These are phyloP conservation scores for Pilatotrama ljubarskyi DNA, from an alignment of 768 basidiomycete species.

Conservation along the genomic window DNA sequence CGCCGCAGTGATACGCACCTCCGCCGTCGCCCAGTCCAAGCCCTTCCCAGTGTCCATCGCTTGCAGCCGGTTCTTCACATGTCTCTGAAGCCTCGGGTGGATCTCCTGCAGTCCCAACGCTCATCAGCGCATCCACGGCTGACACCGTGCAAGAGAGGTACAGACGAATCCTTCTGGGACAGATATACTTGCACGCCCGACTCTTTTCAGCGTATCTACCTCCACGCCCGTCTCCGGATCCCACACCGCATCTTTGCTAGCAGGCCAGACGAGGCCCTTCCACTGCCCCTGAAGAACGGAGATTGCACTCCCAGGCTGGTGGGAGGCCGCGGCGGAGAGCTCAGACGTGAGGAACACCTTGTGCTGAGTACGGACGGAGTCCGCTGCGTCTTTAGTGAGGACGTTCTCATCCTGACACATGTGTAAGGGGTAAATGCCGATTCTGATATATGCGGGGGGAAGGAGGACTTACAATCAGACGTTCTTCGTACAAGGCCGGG, in stretches of 20 bases:
- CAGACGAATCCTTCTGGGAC: constrained; percentile 65
- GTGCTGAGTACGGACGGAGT: constrained; percentile 54
- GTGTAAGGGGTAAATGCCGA: neutral
- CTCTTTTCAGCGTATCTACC: constrained; percentile 46
- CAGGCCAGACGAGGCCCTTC: constrained; percentile 60
- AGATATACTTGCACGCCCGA: constrained; percentile 70
- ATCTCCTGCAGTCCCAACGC: constrained; percentile 54
- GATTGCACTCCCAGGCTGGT: constrained; percentile 47
- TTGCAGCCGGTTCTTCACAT: constrained; percentile 75
- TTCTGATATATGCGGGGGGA: neutral
- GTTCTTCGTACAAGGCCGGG: constrained; percentile 79
- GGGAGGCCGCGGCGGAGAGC: constrained; percentile 51
- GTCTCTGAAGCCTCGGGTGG: constrained; percentile 75
- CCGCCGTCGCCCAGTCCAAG: constrained; percentile 88
- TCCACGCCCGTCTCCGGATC: constrained; percentile 71
- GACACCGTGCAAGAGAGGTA: constrained; percentile 11
- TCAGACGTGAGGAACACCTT: constrained; percentile 63
- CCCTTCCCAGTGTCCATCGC: constrained; percentile 68
- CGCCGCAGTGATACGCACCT: constrained; percentile 46
- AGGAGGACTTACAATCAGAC: constrained; percentile 57
- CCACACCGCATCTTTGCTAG: constrained; percentile 48
- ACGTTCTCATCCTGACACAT: constrained; percentile 42
- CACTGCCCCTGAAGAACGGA: constrained; percentile 69
- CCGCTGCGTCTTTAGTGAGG: constrained; percentile 51
- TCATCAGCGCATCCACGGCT: neutral